Conservation (phyloP, 176 grass and related monocot species). For the Triticum urartu region DNA sequence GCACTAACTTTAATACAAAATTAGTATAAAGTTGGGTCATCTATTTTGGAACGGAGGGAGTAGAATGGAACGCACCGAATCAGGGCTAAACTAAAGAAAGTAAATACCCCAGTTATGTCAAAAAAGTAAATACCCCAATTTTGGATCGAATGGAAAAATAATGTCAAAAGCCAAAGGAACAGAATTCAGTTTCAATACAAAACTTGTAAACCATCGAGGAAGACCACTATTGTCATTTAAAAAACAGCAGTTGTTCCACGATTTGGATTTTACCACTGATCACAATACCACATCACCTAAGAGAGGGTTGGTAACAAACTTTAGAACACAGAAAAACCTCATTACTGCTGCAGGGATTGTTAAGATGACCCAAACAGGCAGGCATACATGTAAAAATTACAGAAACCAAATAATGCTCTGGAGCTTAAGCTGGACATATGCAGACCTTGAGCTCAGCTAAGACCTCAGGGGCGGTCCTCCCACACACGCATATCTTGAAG, state of each 20-base stretch:
- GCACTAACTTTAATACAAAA: no score
- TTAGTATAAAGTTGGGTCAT: no score
- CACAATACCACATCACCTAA: neutral
- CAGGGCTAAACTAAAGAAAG: neutral
- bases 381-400: neutral
- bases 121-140: neutral
- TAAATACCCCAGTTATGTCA: no score
- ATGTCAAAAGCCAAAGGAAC: neutral
- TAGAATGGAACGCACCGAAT: neutral
- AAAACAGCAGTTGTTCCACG: neutral
- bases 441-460: constrained; percentile 75
- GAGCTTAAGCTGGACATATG: neutral
- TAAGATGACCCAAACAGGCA: neutral
- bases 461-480: constrained; percentile 25
- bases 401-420: neutral
- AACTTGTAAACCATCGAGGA: neutral
- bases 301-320: neutral
- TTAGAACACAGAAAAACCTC: neutral
- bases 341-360: neutral
- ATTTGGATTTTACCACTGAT: neutral
- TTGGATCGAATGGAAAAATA: neutral
- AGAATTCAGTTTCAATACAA: neutral
- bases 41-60: no score
- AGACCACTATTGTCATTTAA: neutral
- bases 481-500: constrained; percentile 52